Evolutionary conservation across 2,329 filamentous ascomycete genomes (phyloP).

Genomic region (Dothistroma pini): DNA sequence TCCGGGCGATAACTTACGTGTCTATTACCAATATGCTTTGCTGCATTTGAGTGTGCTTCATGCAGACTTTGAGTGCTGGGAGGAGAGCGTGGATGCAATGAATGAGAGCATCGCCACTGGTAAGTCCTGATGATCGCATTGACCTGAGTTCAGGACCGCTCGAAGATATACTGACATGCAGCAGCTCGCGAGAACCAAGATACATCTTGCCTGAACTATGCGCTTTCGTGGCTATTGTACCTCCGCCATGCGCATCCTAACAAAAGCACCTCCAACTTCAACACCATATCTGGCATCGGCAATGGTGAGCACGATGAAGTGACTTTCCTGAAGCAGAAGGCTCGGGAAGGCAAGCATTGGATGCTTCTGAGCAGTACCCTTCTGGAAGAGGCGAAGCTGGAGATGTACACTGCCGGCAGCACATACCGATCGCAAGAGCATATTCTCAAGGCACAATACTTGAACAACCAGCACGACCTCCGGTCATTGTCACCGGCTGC

Average conservation of each 20-base stretch:
- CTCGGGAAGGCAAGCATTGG: slow-evolving; percentile 83
- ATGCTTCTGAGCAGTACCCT: slow-evolving; percentile 77
- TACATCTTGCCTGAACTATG: slow-evolving; percentile 88
- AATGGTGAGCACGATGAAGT: slow-evolving; percentile 68
- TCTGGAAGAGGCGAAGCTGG: slow-evolving; percentile 79
- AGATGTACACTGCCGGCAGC: slow-evolving; percentile 49
- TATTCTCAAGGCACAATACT: slow-evolving; percentile 75
- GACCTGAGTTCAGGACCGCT: neutral
- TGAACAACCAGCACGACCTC: slow-evolving; percentile 74
- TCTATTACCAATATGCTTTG: slow-evolving; percentile 91
- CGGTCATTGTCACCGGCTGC: slow-evolving; percentile 69
- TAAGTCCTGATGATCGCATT: slow-evolving; percentile 10
- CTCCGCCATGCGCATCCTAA: slow-evolving; percentile 82
- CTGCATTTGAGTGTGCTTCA: slow-evolving; percentile 92
- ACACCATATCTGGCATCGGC: slow-evolving; percentile 24
- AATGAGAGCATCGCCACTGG: slow-evolving; percentile 86
- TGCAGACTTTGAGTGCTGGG: slow-evolving; percentile 88
- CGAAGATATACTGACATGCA: neutral
- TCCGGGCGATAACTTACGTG: slow-evolving; percentile 21
- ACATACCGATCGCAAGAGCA: slow-evolving; percentile 64
- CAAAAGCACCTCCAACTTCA: slow-evolving; percentile 20
- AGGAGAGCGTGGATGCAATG: slow-evolving; percentile 89
- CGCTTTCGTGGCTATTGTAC: slow-evolving; percentile 92
- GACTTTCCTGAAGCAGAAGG: slow-evolving; percentile 77
- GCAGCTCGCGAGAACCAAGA: slow-evolving; percentile 86